Base-by-base conservation (phyloP, 106 monocot species). In the Hemerocallis citrina region DNA sequence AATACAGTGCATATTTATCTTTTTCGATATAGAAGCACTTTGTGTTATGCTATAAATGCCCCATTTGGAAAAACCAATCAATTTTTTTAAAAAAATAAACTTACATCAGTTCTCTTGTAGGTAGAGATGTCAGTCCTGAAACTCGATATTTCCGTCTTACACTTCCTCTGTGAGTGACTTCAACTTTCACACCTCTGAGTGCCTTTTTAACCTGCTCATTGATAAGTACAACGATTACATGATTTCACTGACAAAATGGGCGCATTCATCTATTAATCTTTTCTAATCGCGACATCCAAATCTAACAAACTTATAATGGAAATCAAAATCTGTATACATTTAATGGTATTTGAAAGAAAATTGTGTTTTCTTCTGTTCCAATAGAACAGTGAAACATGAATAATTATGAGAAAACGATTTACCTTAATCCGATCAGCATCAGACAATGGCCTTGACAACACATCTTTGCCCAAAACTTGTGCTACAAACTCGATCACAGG, bases 341-440 rank as follows among this genome's bases (percentile, higher is more conserved):
- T n/a, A n/a, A n/a, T n/a, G n/a, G n/a, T n/a, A n/a, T n/a, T n/a
- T n/a, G n/a, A n/a, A n/a, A n/a, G n/a, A n/a, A n/a, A n/a, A n/a
- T n/a, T n/a, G n/a, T n/a, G n/a, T n/a, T n/a, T n/a, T n/a, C n/a
- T n/a, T n/a, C n/a, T n/a, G n/a, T n/a, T n/a, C n/a, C n/a, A n/a
- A n/a, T n/a, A n/a, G n/a, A n/a, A n/a, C n/a, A n/a, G n/a, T n/a
- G n/a, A n/a, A n/a, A n/a, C n/a, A n/a, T n/a, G n/a, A n/a, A n/a
- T n/a, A n/a, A n/a, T n/a, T n/a, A n/a, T n/a, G n/a, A n/a, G n/a
- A n/a, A n/a, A n/a, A n/a, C n/a, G n/a, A n/a, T n/a, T n/a, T 72
- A 92, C 92, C 88, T 93, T 93, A 43, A 93, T 70, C 49, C 92
- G 72, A 63, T 93, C 84, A 54, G 92, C 80, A 74, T 93, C 92